Conservation (phyloP, 257 asterid genomes). For the Salvia miltiorrhiza region DNA sequence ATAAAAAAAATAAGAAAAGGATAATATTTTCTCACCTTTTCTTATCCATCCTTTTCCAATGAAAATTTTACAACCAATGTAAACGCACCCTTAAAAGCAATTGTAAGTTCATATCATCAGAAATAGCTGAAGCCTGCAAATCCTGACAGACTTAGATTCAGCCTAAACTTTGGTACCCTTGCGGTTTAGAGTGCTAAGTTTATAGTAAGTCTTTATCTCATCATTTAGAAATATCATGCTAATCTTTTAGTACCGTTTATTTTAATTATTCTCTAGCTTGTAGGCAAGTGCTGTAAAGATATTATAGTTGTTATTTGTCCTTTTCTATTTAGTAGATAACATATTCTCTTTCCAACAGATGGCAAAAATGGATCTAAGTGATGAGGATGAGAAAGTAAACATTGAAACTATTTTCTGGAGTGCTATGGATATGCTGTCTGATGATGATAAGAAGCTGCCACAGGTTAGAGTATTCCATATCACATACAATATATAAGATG, state of each 20-base stretch:
- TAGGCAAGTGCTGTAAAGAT: background rate
- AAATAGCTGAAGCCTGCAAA: background rate
- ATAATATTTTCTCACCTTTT: too few species aligned
- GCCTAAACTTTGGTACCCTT: background rate
- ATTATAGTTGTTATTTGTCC: conserved; percentile 1
- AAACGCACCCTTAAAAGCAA: too few species aligned
- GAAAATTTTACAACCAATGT: too few species aligned
- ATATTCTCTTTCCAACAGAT: conserved; percentile 44
- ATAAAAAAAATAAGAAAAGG: too few species aligned
- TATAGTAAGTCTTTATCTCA: background rate
- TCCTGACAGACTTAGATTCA: background rate
- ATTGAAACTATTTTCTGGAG: conserved; percentile 94
- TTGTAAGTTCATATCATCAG: background rate
- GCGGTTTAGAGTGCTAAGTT: conserved; percentile 3
- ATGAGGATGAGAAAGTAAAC: conserved; percentile 84
- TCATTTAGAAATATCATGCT: background rate
- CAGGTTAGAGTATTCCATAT: conserved; percentile 51
- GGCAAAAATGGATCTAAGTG: conserved; percentile 91
- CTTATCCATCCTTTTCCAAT: too few species aligned
- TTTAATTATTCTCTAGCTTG: conserved; percentile 14
- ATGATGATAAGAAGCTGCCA: conserved; percentile 92
- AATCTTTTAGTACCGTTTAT: background rate
- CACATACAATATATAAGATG: conserved; percentile 7
- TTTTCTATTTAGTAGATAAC: conserved; percentile 20
- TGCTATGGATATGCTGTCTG: conserved; percentile 99